Evolutionary conservation across 73 alveolate genomes (phyloP), one percentile per base, ranked within the genome.

Genomic region (Effrenium voratum): DNA sequence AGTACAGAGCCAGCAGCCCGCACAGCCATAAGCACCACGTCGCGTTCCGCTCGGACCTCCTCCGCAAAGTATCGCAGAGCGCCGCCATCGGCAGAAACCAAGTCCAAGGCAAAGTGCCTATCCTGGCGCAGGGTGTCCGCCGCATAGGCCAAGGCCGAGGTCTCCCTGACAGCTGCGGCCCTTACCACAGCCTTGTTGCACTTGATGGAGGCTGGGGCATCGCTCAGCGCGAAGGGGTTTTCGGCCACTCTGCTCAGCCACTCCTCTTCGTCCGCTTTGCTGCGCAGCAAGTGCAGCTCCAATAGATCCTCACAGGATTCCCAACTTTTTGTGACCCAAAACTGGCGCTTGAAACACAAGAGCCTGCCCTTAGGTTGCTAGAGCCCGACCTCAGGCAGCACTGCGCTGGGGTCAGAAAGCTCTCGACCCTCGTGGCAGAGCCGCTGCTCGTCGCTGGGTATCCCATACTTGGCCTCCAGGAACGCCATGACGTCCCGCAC

Each of bases 111-210:
- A 52, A 92, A 72, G 30, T 75, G 92, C 12, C 32, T 66, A 41
- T 92, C 98, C 36, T 40, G 66, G 2, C 98, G 90, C 38, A 92
- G 46, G 19, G 49, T 41, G n/a, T n/a, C 82, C 3, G 80, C 80
- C 3, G 98, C 98, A 52, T 92, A 92, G 13, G 90, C 98, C 34
- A 92, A 47, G 5, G 91, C 91, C 5, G 97, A 90, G 36, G 46
- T 45, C 26, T 90, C 97, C 45, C 75, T 90, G 19, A 15, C 44
- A 2, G 88, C 85, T 16, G 97, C 97, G 45, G 45, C 77, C 13
- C 43, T 43, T 6, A 90, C 88, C 50, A 90, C 40, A 30, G 30
- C 88, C 45, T 26, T 46, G 44, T 70, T 76, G 1, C 55, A 73
- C 55, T 76, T 46, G 73, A 90, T 90, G 57, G 41, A 47, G 38